phyloP scores from a whole-genome alignment of 768 basidiomycete species.

The Pleurotus ostreatus region DNA sequence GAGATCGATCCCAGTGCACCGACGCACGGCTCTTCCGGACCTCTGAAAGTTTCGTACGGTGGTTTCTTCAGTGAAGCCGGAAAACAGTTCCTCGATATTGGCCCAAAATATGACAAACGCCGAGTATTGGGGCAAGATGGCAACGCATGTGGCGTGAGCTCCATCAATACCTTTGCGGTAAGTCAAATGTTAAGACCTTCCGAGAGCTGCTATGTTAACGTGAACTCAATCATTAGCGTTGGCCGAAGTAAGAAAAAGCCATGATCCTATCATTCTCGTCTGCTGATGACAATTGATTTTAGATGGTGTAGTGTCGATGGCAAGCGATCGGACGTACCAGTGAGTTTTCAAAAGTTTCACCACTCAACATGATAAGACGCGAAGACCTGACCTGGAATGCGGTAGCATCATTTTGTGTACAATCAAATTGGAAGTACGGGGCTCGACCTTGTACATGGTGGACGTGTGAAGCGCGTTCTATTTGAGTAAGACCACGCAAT shows the following conservation, averaged over 20 bases:
- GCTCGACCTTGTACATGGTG: constrained; percentile 17
- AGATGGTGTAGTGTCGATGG: not conserved
- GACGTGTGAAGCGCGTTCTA: constrained; percentile 20
- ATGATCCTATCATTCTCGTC: no score
- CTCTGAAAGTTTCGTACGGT: constrained; percentile 34
- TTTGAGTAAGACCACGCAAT: constrained; percentile 14
- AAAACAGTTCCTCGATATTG: constrained; percentile 35
- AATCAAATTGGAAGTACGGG: constrained; percentile 17
- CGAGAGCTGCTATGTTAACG: not conserved
- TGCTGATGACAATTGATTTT: no score
- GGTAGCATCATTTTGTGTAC: constrained; percentile 24
- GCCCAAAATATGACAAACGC: constrained; percentile 27
- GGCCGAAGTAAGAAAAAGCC: constrained; percentile 1
- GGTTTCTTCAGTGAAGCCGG: constrained; percentile 28
- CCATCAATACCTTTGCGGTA: constrained; percentile 3
- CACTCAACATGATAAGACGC: not conserved
- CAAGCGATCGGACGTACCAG: constrained; percentile 4
- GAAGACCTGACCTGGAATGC: not conserved
- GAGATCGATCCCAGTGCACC: no score
- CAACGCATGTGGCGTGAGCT: constrained; percentile 2
- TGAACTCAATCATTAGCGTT: not conserved
- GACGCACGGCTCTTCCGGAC: constrained; percentile 26
- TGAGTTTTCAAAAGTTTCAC: not conserved
- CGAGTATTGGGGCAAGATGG: constrained; percentile 8
- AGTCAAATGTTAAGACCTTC: not conserved